These are phyloP conservation scores for Aureobasidium melanogenum DNA, from an alignment of 2,329 filamentous ascomycete species.

Conservation along the genomic window DNA sequence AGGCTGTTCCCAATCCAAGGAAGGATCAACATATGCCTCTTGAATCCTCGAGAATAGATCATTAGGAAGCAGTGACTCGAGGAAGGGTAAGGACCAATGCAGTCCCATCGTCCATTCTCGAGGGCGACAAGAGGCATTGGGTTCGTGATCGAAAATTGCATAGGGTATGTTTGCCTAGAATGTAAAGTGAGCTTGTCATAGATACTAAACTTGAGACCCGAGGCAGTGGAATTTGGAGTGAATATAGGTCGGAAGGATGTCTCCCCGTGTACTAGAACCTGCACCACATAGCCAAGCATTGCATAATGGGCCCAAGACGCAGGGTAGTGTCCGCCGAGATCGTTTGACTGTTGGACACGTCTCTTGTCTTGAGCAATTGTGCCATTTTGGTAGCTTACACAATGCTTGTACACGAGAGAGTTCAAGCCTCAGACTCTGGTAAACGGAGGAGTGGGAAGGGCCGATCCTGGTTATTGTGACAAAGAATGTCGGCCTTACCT, in stretches of 20 bases:
- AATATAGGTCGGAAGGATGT: not conserved
- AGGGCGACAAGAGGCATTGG: not conserved
- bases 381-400: not conserved
- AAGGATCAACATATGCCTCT: conserved; percentile 16
- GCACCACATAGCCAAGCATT: not conserved
- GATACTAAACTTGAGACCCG: not conserved
- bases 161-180: conserved; percentile 15
- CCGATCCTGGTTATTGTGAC: not conserved
- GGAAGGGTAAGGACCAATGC: conserved; percentile 14
- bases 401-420: not conserved
- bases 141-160: conserved; percentile 9
- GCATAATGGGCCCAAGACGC: not conserved
- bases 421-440: not conserved
- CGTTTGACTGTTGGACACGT: not conserved
- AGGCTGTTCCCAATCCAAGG: conserved; percentile 13
- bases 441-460: not conserved
- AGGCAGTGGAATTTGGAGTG: too few relatives aligned
- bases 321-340: not conserved
- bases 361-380: not conserved
- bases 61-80: conserved; percentile 14
- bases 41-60: conserved; percentile 14
- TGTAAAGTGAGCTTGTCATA: not conserved
- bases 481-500: conserved; percentile 3
- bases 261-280: not conserved
- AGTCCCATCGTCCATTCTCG: conserved; percentile 19